phyloP scores from a whole-genome alignment of 495 filamentous ascomycete genomes.

The Bacidia rubella region DNA sequence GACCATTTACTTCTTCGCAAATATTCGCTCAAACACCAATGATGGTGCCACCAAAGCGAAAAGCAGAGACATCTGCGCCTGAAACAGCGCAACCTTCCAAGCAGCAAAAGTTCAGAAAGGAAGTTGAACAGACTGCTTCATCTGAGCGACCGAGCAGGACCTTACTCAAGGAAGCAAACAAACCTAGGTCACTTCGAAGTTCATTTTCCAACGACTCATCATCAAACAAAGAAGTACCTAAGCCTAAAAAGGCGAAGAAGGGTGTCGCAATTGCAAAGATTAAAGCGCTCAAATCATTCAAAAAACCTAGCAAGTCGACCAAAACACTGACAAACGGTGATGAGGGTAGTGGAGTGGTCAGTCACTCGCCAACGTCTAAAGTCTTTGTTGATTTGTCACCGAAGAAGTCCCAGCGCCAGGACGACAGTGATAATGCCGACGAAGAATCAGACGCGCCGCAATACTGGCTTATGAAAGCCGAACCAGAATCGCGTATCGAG shows the following conservation, averaged over 20 bases:
- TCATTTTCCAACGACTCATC: neutral
- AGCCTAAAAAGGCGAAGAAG: conserved; percentile 1
- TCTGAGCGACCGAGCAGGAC: conserved; percentile 14
- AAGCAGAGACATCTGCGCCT: neutral
- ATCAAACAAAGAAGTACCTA: neutral
- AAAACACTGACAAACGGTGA: neutral
- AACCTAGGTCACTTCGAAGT: conserved; percentile 6
- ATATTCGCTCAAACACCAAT: neutral
- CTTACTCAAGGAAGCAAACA: conserved; percentile 6
- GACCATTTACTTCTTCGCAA: neutral
- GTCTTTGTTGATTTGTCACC: conserved; percentile 3
- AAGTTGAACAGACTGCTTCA: conserved; percentile 13
- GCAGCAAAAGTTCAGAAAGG: conserved; percentile 1
- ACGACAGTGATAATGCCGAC: neutral
- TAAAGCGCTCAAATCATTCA: neutral
- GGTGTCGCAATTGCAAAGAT: neutral
- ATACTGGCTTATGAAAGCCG: conserved; percentile 78
- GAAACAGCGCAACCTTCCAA: neutral
- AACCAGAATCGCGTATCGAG: conserved; percentile 74
- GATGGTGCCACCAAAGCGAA: conserved; percentile 11
- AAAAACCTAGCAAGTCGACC: neutral
- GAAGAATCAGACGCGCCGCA: conserved; percentile 4
- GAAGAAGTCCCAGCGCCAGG: neutral
- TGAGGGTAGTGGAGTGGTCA: neutral
- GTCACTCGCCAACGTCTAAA: neutral